Percentiles rank a stretch among this genome's conserved stretches.
Conservation (phyloP, 495 filamentous ascomycete genomes). For the Xylaria nigripes region DNA sequence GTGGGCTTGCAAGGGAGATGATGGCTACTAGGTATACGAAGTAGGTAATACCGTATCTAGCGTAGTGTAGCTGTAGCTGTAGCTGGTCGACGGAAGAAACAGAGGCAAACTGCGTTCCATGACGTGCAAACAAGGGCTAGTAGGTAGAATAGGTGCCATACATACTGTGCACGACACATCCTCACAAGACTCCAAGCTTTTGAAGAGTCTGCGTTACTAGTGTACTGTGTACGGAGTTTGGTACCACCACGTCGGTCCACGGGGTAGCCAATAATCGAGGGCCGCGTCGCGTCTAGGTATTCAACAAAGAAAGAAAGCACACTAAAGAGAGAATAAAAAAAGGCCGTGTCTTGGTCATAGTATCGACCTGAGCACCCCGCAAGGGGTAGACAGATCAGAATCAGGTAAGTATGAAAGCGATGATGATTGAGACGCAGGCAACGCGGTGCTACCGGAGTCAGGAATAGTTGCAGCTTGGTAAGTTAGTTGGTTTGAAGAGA, state of each 20-base stretch:
- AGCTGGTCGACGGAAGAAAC: too few species aligned
- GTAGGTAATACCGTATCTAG: too few species aligned
- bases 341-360: conserved; percentile 1
- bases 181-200: not conserved
- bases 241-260: not conserved
- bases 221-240: not conserved
- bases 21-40: too few species aligned
- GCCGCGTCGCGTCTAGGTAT: not conserved
- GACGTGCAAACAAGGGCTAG: not conserved
- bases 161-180: not conserved
- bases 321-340: not conserved
- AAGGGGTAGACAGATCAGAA: conserved; percentile 1
- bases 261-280: not conserved
- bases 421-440: not conserved
- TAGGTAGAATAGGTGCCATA: not conserved
- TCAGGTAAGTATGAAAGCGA: not conserved
- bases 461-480: not conserved
- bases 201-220: not conserved
- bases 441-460: not conserved
- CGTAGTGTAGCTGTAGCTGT: too few species aligned
- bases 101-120: not conserved
- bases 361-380: conserved; percentile 1
- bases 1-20: too few species aligned
- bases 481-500: too few species aligned
- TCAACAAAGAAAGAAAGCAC: not conserved